Evolutionary conservation across 23 red algal genomes (phyloP).

Genomic region (Cyanidioschyzon merolae): DNA sequence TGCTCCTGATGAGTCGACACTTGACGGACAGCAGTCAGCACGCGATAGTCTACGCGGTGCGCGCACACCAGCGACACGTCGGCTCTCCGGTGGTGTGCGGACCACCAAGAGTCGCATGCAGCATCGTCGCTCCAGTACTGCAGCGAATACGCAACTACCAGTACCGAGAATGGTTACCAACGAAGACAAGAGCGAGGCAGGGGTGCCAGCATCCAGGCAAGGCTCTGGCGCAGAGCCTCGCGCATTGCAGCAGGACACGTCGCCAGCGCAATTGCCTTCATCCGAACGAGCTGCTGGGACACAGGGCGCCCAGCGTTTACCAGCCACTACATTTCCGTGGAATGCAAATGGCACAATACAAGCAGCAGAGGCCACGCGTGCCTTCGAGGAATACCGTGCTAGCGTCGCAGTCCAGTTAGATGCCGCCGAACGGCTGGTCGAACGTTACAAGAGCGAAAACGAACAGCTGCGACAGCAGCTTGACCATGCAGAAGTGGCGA

Average conservation of each 20-base stretch:
- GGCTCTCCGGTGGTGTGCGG: neutral
- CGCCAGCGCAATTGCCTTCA: neutral
- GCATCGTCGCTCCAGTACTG: neutral
- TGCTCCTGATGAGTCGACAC: neutral
- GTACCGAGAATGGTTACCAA: too few species aligned
- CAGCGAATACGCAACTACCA: too few species aligned
- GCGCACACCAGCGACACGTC: neutral
- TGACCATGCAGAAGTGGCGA: neutral
- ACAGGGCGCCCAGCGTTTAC: too few species aligned
- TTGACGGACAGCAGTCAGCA: neutral
- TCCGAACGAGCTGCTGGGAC: neutral
- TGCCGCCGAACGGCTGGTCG: conserved; percentile 4
- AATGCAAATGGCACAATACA: neutral
- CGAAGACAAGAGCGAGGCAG: too few species aligned
- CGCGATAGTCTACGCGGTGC: neutral
- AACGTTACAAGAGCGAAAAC: conserved; percentile 5
- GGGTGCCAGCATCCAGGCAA: too few species aligned
- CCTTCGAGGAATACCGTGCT: conserved; percentile 9
- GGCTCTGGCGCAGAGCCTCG: too few species aligned
- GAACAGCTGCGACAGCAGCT: neutral
- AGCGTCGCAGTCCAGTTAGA: neutral
- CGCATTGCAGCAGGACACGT: neutral
- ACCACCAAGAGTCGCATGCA: neutral
- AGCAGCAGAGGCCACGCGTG: neutral
- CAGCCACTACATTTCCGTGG: neutral